Evolutionary conservation across 352 stramenopile genomes (phyloP).

Genomic region (Peronospora tabacina): DNA sequence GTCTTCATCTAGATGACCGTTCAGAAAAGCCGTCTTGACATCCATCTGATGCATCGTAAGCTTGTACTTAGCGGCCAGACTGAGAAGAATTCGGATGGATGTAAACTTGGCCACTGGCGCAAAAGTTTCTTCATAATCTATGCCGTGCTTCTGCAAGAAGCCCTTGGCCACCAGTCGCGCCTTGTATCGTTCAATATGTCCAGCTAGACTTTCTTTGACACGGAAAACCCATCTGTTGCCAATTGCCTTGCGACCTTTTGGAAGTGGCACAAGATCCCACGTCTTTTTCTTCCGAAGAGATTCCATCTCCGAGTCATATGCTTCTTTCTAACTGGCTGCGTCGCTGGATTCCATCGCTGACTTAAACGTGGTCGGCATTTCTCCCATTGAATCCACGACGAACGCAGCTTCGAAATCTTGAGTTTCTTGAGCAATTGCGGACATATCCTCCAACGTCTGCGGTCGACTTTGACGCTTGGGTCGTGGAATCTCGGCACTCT

Average conservation of each 20-base stretch:
- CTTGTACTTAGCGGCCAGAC: not conserved
- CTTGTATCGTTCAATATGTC: slow-evolving; percentile 11
- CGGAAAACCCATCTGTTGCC: too few species aligned
- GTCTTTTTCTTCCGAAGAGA: not conserved
- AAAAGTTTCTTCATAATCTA: slow-evolving; percentile 17
- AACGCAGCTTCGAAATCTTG: slow-evolving; percentile 1
- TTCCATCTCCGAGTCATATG: slow-evolving; percentile 1
- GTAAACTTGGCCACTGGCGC: not conserved
- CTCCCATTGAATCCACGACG: too few species aligned
- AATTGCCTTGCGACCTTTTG: slow-evolving; percentile 1
- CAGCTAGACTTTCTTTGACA: too few species aligned
- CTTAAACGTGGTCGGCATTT: too few species aligned
- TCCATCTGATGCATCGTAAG: not conserved
- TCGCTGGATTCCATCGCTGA: slow-evolving; percentile 12
- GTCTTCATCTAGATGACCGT: not conserved
- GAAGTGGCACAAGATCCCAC: slow-evolving; percentile 1
- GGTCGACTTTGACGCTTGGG: not conserved
- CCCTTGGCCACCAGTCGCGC: slow-evolving; percentile 10
- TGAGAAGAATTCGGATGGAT: not conserved
- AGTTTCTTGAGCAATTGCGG: too few species aligned
- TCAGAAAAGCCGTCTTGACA: not conserved
- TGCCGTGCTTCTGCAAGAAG: slow-evolving; percentile 16
- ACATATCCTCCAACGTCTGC: not conserved
- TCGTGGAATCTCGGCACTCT: too few species aligned
- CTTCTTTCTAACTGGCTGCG: slow-evolving; percentile 13